Percentiles rank a stretch among this genome's conserved stretches.
These are phyloP conservation scores for Salix exigua DNA, from an alignment of 345 rosid genomes.

Conservation along the genomic window DNA sequence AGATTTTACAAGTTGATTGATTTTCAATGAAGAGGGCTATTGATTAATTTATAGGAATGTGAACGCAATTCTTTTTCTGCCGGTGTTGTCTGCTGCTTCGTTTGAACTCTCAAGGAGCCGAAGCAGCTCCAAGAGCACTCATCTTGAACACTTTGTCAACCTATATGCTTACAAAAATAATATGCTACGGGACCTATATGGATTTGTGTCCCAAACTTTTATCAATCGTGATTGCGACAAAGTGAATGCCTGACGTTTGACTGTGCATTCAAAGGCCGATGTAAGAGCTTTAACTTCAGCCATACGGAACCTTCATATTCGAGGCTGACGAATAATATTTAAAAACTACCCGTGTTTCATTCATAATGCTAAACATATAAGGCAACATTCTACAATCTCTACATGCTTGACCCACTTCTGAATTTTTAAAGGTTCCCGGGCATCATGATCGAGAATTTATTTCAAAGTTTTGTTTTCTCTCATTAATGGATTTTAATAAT, in stretches of 20 bases:
- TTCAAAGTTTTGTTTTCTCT: no score
- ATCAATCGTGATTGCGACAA: not conserved
- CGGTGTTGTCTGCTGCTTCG: no score
- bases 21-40: not conserved
- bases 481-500: no score
- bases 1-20: not conserved
- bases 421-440: no score
- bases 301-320: conserved; percentile 11
- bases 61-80: not conserved
- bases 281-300: conserved; percentile 19
- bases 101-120: not conserved
- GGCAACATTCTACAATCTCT: not conserved
- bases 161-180: not conserved
- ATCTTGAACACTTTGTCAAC: not conserved
- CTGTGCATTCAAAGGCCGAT: not conserved
- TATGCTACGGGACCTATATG: conserved; percentile 12
- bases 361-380: not conserved
- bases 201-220: not conserved
- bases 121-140: not conserved
- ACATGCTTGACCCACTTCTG: no score
- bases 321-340: not conserved
- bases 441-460: no score
- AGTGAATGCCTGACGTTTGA: not conserved
- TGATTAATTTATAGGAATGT: not conserved
- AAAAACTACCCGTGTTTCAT: not conserved